phyloP scores from a whole-genome alignment of 306 rosid species.

The Alnus rubra region DNA sequence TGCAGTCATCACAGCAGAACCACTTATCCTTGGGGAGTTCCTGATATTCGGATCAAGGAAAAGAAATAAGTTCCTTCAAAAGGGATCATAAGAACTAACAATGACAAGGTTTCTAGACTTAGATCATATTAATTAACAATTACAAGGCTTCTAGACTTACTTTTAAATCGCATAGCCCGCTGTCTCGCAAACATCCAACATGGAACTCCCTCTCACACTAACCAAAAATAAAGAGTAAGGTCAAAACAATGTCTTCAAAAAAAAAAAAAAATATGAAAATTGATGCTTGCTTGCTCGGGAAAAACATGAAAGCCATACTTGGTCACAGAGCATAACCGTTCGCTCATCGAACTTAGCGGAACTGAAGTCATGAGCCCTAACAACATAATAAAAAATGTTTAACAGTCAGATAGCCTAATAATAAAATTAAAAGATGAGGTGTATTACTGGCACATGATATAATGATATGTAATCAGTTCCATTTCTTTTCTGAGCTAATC shows the following conservation, averaged over 20 bases:
- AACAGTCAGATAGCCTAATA: neutral
- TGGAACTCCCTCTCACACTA: constrained; percentile 99
- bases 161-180: constrained; percentile 78
- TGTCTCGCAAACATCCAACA: constrained; percentile 87
- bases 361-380: constrained; percentile 90
- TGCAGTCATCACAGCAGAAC: constrained; percentile 94
- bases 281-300: neutral
- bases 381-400: neutral
- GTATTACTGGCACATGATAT: neutral
- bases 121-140: constrained; percentile 19
- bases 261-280: neutral
- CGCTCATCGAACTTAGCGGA: constrained; percentile 85
- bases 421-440: neutral
- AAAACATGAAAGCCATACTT: constrained; percentile 52
- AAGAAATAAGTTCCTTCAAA: constrained; percentile 28
- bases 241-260: neutral
- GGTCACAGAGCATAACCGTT: constrained; percentile 93
- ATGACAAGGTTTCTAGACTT: constrained; percentile 6
- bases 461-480: neutral
- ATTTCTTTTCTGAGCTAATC: neutral
- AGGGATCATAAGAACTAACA: constrained; percentile 23
- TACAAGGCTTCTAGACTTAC: constrained; percentile 45
- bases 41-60: constrained; percentile 38
- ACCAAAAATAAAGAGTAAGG: constrained; percentile 30
- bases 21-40: constrained; percentile 98